A percentile compares a stretch with the other conserved stretches of the same genome.
Evolutionary conservation across 768 basidiomycete species (phyloP).

Genomic region (Paxillus ammoniavirescens): DNA sequence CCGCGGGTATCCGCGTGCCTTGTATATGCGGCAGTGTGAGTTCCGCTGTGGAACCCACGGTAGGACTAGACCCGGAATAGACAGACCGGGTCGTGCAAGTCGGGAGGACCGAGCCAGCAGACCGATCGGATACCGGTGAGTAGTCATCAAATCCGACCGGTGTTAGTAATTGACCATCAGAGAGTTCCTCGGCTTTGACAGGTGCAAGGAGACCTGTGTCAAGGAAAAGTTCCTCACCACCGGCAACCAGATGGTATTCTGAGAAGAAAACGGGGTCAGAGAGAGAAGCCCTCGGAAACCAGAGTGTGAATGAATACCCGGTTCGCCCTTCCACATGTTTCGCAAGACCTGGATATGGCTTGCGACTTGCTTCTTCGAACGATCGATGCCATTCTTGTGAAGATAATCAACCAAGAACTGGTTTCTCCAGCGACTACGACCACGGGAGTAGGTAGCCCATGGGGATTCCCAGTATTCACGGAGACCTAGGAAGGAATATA

Average conservation of each 20-base stretch:
- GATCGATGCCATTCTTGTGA: constrained; percentile 62
- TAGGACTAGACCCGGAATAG: constrained; percentile 24
- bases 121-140: constrained; percentile 32
- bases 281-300: not conserved
- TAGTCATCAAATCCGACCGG: constrained; percentile 35
- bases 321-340: constrained; percentile 87
- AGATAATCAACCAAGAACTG: constrained; percentile 85
- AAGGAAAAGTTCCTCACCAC: constrained; percentile 68
- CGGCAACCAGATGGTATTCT: constrained; percentile 81
- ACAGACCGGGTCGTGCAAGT: constrained; percentile 24
- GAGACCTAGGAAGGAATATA: constrained; percentile 49
- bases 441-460: constrained; percentile 77
- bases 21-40: constrained; percentile 24
- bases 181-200: constrained; percentile 56
- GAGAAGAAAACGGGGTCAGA: constrained; percentile 9
- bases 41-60: constrained; percentile 21
- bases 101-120: constrained; percentile 29
- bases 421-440: constrained; percentile 79
- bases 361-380: constrained; percentile 87
- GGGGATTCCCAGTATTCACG: constrained; percentile 78
- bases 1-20: constrained; percentile 16
- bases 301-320: constrained; percentile 44
- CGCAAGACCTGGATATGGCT: constrained; percentile 82
- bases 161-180: constrained; percentile 41
- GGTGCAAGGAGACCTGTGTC: constrained; percentile 47